phyloP scores from a whole-genome alignment of 495 filamentous ascomycete genomes.

The Penicillium daleae region DNA sequence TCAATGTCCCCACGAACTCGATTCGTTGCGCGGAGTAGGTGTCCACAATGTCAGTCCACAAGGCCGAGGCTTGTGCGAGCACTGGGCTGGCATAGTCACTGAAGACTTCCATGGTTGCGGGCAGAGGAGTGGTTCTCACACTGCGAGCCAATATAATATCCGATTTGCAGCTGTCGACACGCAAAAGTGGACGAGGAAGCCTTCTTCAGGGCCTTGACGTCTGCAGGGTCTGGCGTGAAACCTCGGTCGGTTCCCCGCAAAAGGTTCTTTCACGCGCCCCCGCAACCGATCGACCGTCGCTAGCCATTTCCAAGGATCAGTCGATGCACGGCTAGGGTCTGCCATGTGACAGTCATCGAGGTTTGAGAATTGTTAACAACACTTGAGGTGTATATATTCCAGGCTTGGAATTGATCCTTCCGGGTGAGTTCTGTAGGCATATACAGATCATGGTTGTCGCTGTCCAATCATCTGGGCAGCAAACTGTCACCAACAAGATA shows the following conservation, averaged over 20 bases:
- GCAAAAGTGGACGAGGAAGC: not conserved
- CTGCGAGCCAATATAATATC: not conserved
- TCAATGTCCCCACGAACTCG: slow-evolving; percentile 50
- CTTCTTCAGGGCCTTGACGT: not conserved
- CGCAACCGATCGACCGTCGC: slow-evolving; percentile 24
- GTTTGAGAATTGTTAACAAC: not conserved
- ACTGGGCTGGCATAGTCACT: not conserved
- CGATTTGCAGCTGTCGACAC: not conserved
- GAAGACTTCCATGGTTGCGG: slow-evolving; percentile 5
- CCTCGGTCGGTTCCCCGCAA: slow-evolving; percentile 26
- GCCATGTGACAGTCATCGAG: slow-evolving; percentile 24
- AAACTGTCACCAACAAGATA: too few species aligned
- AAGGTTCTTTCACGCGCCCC: slow-evolving; percentile 11
- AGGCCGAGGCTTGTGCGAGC: not conserved
- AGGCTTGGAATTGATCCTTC: not conserved
- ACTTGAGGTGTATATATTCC: not conserved
- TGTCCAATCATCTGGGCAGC: too few species aligned
- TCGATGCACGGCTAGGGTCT: slow-evolving; percentile 12
- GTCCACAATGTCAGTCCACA: slow-evolving; percentile 34
- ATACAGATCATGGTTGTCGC: too few species aligned
- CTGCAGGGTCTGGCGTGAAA: slow-evolving; percentile 10
- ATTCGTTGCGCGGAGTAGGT: slow-evolving; percentile 36
- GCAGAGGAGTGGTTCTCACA: not conserved
- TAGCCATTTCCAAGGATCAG: slow-evolving; percentile 7
- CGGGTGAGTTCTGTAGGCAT: not conserved